phyloP scores from a whole-genome alignment of 2,329 filamentous ascomycete genomes.

The Fusarium sp. region DNA sequence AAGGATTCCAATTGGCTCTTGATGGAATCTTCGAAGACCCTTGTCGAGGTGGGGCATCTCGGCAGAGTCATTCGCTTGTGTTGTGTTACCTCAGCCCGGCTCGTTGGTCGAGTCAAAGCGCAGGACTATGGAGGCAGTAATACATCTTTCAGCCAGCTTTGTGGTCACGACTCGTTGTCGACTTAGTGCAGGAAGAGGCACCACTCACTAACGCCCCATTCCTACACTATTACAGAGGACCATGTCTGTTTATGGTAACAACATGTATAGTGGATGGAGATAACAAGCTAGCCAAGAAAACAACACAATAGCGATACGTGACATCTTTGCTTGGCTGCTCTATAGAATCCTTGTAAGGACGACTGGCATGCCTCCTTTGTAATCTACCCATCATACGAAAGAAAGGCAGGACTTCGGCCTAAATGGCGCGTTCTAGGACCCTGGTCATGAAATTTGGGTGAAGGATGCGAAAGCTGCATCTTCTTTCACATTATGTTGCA shows the following conservation, averaged over 20 bases:
- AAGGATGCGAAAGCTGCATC: neutral
- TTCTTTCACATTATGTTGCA: neutral
- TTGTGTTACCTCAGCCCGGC: neutral
- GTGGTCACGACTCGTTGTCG: neutral
- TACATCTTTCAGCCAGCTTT: neutral
- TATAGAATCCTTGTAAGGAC: neutral
- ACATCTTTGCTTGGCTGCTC: neutral
- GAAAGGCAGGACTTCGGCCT: neutral
- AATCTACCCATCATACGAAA: too few relatives aligned
- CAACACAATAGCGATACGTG: neutral
- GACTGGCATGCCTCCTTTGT: neutral
- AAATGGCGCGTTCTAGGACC: slow-evolving; percentile 7
- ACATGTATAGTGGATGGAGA: neutral
- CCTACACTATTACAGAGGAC: neutral
- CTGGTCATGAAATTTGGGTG: neutral
- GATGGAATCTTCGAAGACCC: neutral
- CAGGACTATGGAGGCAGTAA: neutral
- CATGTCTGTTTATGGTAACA: neutral
- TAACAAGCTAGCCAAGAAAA: neutral
- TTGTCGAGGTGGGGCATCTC: neutral
- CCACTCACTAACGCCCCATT: neutral
- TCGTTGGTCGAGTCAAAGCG: neutral
- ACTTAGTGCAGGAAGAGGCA: neutral
- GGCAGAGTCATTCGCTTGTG: neutral
- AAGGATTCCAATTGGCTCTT: neutral